phyloP scores from a whole-genome alignment of 2,329 filamentous ascomycete genomes.

The Raffaelea albimanens region DNA sequence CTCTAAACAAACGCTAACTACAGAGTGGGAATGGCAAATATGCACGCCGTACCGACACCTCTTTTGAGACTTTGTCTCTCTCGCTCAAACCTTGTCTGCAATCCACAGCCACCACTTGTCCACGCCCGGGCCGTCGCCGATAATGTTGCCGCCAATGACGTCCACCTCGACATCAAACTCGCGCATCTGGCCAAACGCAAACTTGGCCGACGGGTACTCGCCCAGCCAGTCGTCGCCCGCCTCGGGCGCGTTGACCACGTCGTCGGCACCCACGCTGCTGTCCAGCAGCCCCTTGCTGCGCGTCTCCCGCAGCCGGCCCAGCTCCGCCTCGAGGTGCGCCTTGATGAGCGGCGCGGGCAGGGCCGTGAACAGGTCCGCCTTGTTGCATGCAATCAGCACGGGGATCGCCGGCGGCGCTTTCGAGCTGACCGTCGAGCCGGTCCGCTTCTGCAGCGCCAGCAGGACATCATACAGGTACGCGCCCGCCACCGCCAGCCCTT shows the following conservation, averaged over 20 bases:
- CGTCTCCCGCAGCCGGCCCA: slow-evolving; percentile 66
- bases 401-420: slow-evolving; percentile 54
- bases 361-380: slow-evolving; percentile 90
- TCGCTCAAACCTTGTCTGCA: slow-evolving; percentile 55
- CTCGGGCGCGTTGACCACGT: slow-evolving; percentile 27
- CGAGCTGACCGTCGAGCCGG: slow-evolving; percentile 23
- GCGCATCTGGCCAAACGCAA: slow-evolving; percentile 72
- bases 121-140: slow-evolving; percentile 56
- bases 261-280: slow-evolving; percentile 62
- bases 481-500: slow-evolving; percentile 61
- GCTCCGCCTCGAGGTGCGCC: slow-evolving; percentile 67
- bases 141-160: slow-evolving; percentile 66
- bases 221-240: slow-evolving; percentile 75
- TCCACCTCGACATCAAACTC: slow-evolving; percentile 74
- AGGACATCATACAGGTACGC: slow-evolving; percentile 84
- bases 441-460: slow-evolving; percentile 67
- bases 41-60: too few relatives aligned
- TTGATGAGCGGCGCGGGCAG: slow-evolving; percentile 70
- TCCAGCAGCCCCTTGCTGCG: slow-evolving; percentile 75
- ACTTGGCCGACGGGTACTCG: slow-evolving; percentile 66
- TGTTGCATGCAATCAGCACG: slow-evolving; percentile 84
- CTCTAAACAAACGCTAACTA: too few relatives aligned
- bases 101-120: slow-evolving; percentile 91
- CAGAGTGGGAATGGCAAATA: too few relatives aligned
- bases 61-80: too few relatives aligned